Percentiles rank a stretch among this genome's conserved stretches.
These are phyloP conservation scores for Leptographium flavum DNA, from an alignment of 2,329 filamentous ascomycete species.

Conservation along the genomic window DNA sequence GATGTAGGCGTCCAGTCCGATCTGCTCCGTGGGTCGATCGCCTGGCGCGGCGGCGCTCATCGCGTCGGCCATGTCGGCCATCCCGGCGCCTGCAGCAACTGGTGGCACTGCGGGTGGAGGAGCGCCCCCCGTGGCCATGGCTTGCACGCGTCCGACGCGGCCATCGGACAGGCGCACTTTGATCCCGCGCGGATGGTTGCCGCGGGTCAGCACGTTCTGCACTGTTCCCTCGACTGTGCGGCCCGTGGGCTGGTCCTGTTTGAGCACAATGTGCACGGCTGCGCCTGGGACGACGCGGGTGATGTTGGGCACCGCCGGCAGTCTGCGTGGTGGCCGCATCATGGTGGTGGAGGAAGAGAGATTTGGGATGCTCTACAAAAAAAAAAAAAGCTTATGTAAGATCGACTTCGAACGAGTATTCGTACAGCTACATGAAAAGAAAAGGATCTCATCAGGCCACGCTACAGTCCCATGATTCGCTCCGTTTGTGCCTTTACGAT, in stretches of 20 bases:
- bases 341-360: no score
- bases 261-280: conserved; percentile 57
- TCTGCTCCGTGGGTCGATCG: conserved; percentile 26
- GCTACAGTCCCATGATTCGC: background rate
- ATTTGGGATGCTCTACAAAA: no score
- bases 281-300: conserved; percentile 43
- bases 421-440: no score
- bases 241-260: conserved; percentile 62
- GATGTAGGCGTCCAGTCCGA: conserved; percentile 37
- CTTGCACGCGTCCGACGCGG: conserved; percentile 59
- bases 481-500: background rate
- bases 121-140: no score
- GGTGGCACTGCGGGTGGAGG: no score
- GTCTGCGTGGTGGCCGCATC: conserved; percentile 1
- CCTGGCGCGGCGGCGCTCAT: no score
- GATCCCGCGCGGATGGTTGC: conserved; percentile 64
- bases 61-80: no score
- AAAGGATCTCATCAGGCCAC: background rate
- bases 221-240: conserved; percentile 54
- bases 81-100: no score
- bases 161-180: conserved; percentile 63
- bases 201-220: conserved; percentile 52
- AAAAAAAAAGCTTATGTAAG: no score
- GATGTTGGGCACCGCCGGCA: conserved; percentile 4
- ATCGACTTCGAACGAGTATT: background rate